phyloP scores from a whole-genome alignment of 2,329 filamentous ascomycete species.

The Beauveria asiatica region DNA sequence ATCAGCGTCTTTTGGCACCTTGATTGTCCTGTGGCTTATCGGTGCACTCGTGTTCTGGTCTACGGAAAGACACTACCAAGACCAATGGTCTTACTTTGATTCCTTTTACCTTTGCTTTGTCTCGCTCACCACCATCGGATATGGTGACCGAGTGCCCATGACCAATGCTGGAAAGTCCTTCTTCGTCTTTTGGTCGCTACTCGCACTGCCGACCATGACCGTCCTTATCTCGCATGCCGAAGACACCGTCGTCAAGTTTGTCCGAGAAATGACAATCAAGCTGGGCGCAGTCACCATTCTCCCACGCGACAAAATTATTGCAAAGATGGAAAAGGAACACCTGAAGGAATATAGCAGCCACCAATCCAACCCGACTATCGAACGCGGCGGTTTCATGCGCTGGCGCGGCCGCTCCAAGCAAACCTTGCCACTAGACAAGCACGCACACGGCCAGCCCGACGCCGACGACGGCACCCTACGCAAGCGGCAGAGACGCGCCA shows the following conservation, averaged over 20 bases:
- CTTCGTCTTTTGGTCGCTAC: slow-evolving; percentile 86
- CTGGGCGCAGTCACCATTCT: slow-evolving; percentile 53
- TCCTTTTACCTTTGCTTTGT: slow-evolving; percentile 82
- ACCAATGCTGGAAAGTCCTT: slow-evolving; percentile 74
- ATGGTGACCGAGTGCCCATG: slow-evolving; percentile 70
- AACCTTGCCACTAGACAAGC: neutral
- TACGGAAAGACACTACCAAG: slow-evolving; percentile 43
- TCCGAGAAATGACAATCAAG: slow-evolving; percentile 46
- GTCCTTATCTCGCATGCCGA: slow-evolving; percentile 77
- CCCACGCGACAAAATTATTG: slow-evolving; percentile 44
- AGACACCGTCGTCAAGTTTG: slow-evolving; percentile 65
- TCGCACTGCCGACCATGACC: slow-evolving; percentile 82
- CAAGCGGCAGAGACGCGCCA: neutral
- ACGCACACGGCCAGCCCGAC: neutral
- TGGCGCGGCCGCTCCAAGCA: neutral
- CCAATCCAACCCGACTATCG: neutral
- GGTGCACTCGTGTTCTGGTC: slow-evolving; percentile 66
- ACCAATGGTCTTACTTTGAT: slow-evolving; percentile 64
- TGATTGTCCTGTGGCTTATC: slow-evolving; percentile 68
- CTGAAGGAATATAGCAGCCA: slow-evolving; percentile 34
- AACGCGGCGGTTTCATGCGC: neutral
- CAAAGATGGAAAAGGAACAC: slow-evolving; percentile 24
- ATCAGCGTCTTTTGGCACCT: slow-evolving; percentile 56
- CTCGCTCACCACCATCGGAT: slow-evolving; percentile 76
- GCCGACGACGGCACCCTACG: slow-evolving; percentile 4